These are phyloP conservation scores for Lichtheimia ramosa DNA, from an alignment of 371 early-diverging fungal genomes.

Conservation along the genomic window DNA sequence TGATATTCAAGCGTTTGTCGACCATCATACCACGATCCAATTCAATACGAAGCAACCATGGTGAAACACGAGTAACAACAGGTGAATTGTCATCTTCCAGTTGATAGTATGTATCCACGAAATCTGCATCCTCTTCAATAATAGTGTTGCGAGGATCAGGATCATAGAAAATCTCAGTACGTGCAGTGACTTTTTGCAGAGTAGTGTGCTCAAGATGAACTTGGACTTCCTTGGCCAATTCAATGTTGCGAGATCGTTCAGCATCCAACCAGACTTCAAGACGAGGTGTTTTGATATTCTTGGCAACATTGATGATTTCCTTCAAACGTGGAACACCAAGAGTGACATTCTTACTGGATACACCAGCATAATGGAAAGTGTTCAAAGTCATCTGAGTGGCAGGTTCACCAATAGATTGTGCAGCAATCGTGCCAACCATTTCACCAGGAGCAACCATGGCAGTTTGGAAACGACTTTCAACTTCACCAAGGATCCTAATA, in stretches of 20 bases:
- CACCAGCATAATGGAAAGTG: conserved; percentile 99
- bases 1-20: conserved; percentile 90
- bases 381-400: conserved; percentile 99
- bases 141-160: conserved; percentile 88
- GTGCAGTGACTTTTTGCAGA: conserved; percentile 79
- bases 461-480: conserved; percentile 87
- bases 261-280: conserved; percentile 85
- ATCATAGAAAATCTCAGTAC: conserved; percentile 97
- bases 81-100: conserved; percentile 77
- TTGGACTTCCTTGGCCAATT: conserved; percentile 91
- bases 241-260: conserved; percentile 75
- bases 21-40: conserved; percentile 88
- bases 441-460: conserved; percentile 96
- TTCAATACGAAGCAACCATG: conserved; percentile 96
- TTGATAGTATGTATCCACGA: conserved; percentile 89
- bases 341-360: conserved; percentile 96
- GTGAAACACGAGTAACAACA: conserved; percentile 69
- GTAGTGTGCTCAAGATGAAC: conserved; percentile 92
- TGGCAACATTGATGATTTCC: conserved; percentile 99
- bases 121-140: conserved; percentile 92
- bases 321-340: conserved; percentile 99
- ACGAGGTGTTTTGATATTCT: conserved; percentile 96
- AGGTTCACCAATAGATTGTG: conserved; percentile 99
- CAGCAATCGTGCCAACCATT: conserved; percentile 99
- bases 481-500: conserved; percentile 82